Percentiles rank a stretch among this genome's conserved stretches.
These are phyloP conservation scores for Claviceps sp. DNA, from an alignment of 2,329 filamentous ascomycete species.

Conservation along the genomic window DNA sequence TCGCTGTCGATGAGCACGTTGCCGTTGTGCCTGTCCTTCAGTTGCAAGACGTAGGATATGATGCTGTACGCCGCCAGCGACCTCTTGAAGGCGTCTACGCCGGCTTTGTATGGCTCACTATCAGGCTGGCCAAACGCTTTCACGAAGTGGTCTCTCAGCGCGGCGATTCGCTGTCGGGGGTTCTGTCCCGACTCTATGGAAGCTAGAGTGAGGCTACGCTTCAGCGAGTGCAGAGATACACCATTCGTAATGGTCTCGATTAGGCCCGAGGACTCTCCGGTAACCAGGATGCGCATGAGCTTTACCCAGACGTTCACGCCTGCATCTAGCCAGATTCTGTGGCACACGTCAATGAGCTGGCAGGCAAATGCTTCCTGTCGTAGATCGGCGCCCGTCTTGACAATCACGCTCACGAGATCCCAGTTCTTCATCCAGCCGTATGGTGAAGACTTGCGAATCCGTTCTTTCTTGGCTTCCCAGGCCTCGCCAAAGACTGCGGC, in stretches of 20 bases:
- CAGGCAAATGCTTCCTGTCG: slow-evolving; percentile 79
- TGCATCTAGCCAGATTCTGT: slow-evolving; percentile 69
- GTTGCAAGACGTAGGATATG: slow-evolving; percentile 69
- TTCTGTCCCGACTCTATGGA: slow-evolving; percentile 61
- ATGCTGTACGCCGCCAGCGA: slow-evolving; percentile 79
- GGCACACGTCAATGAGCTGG: slow-evolving; percentile 69
- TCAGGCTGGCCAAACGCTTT: slow-evolving; percentile 64
- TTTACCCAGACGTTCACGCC: slow-evolving; percentile 74
- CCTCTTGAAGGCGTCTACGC: slow-evolving; percentile 65
- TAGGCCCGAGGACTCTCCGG: slow-evolving; percentile 69
- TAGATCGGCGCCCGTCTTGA: slow-evolving; percentile 74
- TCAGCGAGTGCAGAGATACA: slow-evolving; percentile 74
- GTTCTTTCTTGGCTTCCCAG: slow-evolving; percentile 73
- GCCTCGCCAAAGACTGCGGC: slow-evolving; percentile 79
- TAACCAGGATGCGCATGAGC: slow-evolving; percentile 75
- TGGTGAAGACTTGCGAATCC: slow-evolving; percentile 68
- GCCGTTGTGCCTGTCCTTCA: slow-evolving; percentile 78
- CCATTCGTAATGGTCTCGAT: slow-evolving; percentile 84
- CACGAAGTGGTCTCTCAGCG: slow-evolving; percentile 67
- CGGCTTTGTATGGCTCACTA: slow-evolving; percentile 54
- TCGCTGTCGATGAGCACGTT: slow-evolving; percentile 78
- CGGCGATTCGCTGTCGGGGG: slow-evolving; percentile 62
- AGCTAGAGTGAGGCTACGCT: slow-evolving; percentile 66
- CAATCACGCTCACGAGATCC: slow-evolving; percentile 76
- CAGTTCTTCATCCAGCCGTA: slow-evolving; percentile 87